Percentiles rank a stretch among this genome's conserved stretches.
phyloP scores from a whole-genome alignment of 202 grass and related monocot species.

The Cymbopogon flexuosus region DNA sequence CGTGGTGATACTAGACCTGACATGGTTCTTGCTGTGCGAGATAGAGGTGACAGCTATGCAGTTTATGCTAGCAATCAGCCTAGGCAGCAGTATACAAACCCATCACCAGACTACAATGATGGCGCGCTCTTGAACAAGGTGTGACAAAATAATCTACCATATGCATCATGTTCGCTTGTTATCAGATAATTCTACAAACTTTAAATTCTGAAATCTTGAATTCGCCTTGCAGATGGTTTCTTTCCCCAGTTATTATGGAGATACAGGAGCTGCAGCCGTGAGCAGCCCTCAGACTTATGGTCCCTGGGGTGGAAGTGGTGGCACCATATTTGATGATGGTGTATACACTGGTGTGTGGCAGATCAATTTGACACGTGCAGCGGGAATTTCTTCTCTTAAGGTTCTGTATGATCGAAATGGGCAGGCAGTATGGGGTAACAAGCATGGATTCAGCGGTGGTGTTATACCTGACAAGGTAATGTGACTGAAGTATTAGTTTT shows the following conservation, averaged over 20 bases:
- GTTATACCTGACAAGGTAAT: slow-evolving; percentile 68
- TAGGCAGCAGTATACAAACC: slow-evolving; percentile 35
- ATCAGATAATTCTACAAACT: neutral
- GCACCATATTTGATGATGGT: slow-evolving; percentile 93
- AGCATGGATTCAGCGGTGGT: slow-evolving; percentile 66
- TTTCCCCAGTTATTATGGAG: slow-evolving; percentile 47
- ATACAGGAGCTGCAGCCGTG: slow-evolving; percentile 29
- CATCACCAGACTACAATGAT: slow-evolving; percentile 22
- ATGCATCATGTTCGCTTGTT: slow-evolving; percentile 1
- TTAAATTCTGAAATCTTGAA: slow-evolving; percentile 6
- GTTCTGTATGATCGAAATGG: slow-evolving; percentile 90
- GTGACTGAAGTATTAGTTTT: neutral
- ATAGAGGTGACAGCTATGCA: slow-evolving; percentile 39
- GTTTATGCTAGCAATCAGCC: slow-evolving; percentile 39
- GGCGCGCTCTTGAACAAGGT: slow-evolving; percentile 44
- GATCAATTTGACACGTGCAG: slow-evolving; percentile 71
- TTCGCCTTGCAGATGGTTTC: slow-evolving; percentile 53
- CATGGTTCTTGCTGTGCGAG: slow-evolving; percentile 48
- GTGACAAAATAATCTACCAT: neutral
- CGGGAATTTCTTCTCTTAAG: slow-evolving; percentile 70
- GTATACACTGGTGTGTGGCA: slow-evolving; percentile 69
- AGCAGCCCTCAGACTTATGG: slow-evolving; percentile 54
- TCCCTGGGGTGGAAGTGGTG: slow-evolving; percentile 83
- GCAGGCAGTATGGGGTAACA: slow-evolving; percentile 88
- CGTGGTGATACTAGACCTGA: slow-evolving; percentile 23